Base-by-base conservation (phyloP, 257 asterid genomes). In the Solanum sejunctum region DNA sequence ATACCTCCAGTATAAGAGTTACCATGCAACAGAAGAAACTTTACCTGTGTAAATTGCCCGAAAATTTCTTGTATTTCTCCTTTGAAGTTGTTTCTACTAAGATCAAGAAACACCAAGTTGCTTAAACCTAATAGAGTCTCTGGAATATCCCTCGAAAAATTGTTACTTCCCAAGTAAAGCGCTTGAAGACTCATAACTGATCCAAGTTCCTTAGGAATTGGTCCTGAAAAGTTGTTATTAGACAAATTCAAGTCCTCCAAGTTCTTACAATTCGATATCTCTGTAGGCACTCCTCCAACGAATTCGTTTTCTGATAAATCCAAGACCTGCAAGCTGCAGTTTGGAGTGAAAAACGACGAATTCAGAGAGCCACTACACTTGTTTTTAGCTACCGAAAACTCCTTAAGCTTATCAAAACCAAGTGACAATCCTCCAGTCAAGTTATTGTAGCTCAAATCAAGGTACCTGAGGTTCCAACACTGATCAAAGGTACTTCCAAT, bases 131-230 rank as follows among this genome's bases (percentile, higher is more conserved):
- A 79, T 71, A 97, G 86, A 23, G 88, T 87, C 51, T 90, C 89
- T 1, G 99, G 99, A 85, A 97, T 95, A 7, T 92, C 92, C 52
- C 98, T 90, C 12, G 94, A 95, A 82, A 97, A 95, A 8, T 45
- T 90, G 84, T 97, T 97, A 20, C 61, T 87, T 7, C 99, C 99
- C 79, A 97, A 84, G 84, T 90, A 87, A 56, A 97, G 95, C 51
- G 86, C 91, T 82, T 85, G 82, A 36, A 97, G 87, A 18, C 86
- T 89, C 11, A 84, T 60, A 86, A 97, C 78, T 2, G 83, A 91
- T 7, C 99, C 99, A 17, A 97, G 86, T 84, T 92, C 98, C 7
- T 21, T 9, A 6, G 99, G 98, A 84, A 97, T 91, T 56, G 13
- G 61, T 41, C 99, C 99, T 10, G 90, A 83, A 47, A 97, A 94